These are phyloP conservation scores for Trametes versicolor DNA, from an alignment of 1,284 basidiomycete species.

Conservation along the genomic window DNA sequence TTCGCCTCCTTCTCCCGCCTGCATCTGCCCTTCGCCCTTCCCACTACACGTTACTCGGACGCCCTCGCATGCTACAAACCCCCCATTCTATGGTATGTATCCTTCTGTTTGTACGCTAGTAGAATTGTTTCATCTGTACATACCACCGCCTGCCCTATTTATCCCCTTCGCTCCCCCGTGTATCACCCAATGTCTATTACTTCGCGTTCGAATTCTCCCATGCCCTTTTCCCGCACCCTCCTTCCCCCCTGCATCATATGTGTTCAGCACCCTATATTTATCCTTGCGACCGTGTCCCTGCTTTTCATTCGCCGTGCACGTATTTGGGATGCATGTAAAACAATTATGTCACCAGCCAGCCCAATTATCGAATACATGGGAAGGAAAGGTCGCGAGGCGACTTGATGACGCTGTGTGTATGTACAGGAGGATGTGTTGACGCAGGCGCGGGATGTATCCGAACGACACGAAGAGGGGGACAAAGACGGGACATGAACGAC, in stretches of 20 bases:
- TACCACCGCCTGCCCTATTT: conserved; percentile 17
- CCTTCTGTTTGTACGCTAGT: conserved; percentile 5
- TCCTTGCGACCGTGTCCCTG: conserved; percentile 6
- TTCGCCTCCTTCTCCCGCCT: neutral
- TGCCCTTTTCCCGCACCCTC: neutral
- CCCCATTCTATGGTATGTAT: neutral
- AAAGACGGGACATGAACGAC: conserved; percentile 8
- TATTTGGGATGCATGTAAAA: conserved; percentile 18
- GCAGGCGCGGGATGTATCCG: conserved; percentile 19
- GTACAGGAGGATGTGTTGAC: conserved; percentile 19
- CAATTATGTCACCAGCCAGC: conserved; percentile 22
- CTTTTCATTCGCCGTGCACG: conserved; percentile 20
- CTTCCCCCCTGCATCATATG: neutral
- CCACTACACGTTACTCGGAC: conserved; percentile 3
- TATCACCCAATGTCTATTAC: neutral
- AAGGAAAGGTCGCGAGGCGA: conserved; percentile 10
- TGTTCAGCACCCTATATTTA: conserved; percentile 3
- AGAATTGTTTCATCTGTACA: conserved; percentile 7
- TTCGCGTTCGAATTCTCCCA: too few relatives aligned
- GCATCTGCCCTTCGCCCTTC: neutral
- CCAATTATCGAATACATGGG: conserved; percentile 18
- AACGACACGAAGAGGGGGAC: conserved; percentile 4
- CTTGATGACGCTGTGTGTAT: conserved; percentile 23
- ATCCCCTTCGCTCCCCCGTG: conserved; percentile 18
- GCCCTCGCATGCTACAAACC: neutral